Percentiles rank a stretch among this genome's conserved stretches.
phyloP scores from a whole-genome alignment of 2,329 filamentous ascomycete genomes.

The Clonostachys solani region DNA sequence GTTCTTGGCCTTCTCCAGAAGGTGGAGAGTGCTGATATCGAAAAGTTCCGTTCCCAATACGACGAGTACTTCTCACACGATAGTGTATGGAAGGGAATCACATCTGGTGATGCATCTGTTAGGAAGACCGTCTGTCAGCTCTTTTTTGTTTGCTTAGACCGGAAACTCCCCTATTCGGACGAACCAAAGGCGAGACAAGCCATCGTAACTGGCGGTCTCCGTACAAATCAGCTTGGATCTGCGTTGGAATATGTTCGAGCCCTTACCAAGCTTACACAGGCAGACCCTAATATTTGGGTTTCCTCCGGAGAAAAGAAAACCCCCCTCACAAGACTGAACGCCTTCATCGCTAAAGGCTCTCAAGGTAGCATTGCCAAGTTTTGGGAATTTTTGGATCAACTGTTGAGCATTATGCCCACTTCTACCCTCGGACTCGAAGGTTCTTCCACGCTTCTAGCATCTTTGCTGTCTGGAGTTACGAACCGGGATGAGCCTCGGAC shows the following conservation, averaged over 20 bases:
- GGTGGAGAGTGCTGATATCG: constrained; percentile 45
- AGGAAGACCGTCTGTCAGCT: constrained; percentile 48
- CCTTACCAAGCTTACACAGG: constrained; percentile 60
- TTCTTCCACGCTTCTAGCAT: constrained; percentile 57
- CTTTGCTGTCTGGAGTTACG: constrained; percentile 67
- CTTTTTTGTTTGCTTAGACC: constrained; percentile 41
- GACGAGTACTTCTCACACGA: constrained; percentile 62
- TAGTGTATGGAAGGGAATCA: constrained; percentile 63
- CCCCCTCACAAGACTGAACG: constrained; percentile 52
- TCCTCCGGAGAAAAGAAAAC: constrained; percentile 47
- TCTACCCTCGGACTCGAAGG: constrained; percentile 39
- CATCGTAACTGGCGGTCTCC: constrained; percentile 71
- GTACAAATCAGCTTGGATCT: constrained; percentile 69
- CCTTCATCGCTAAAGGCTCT: constrained; percentile 79
- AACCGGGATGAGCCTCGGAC: constrained; percentile 69
- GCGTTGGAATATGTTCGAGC: constrained; percentile 66
- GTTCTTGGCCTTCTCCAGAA: constrained; percentile 48
- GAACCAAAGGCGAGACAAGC: constrained; percentile 47
- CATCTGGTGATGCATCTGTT: constrained; percentile 52
- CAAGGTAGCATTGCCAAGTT: constrained; percentile 69
- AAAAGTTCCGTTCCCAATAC: constrained; percentile 58
- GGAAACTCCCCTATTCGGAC: constrained; percentile 41
- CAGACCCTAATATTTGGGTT: constrained; percentile 71
- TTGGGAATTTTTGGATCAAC: constrained; percentile 64
- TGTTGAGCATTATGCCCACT: constrained; percentile 58